These are phyloP conservation scores for Macrolepiota dolichaula DNA, from an alignment of 768 basidiomycete genomes.

Conservation along the genomic window DNA sequence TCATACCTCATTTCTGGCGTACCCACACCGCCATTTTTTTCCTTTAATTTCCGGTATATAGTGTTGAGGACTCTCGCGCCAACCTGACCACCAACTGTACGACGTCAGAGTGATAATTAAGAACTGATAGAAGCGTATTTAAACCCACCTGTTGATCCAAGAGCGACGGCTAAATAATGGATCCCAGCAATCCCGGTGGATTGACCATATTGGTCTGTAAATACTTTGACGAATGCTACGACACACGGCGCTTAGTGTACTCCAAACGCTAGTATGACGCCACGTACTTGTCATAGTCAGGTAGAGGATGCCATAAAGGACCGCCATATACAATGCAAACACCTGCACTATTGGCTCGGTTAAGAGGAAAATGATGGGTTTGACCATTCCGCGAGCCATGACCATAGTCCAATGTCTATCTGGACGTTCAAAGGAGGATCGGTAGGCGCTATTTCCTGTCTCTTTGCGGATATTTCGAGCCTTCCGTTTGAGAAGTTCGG, in stretches of 20 bases:
- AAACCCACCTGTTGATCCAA: conserved; percentile 46
- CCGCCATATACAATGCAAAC: conserved; percentile 54
- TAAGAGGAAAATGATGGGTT: conserved; percentile 54
- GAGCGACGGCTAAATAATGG: conserved; percentile 60
- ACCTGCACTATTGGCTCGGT: conserved; percentile 63
- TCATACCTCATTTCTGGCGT: conserved; percentile 49
- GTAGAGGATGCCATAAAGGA: conserved; percentile 53
- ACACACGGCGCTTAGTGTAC: not conserved
- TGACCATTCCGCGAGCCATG: conserved; percentile 44
- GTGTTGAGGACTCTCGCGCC: conserved; percentile 43
- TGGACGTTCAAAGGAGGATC: conserved; percentile 38
- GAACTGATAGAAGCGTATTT: conserved; percentile 15
- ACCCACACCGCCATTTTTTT: conserved; percentile 47
- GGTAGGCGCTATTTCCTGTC: conserved; percentile 26
- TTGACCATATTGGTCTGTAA: conserved; percentile 44
- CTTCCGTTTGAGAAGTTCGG: conserved; percentile 41
- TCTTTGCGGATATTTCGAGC: conserved; percentile 34
- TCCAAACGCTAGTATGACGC: not conserved
- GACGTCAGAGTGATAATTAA: not conserved
- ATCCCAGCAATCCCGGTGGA: conserved; percentile 50
- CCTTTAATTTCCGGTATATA: conserved; percentile 42
- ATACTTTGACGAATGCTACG: conserved; percentile 52
- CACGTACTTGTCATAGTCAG: conserved; percentile 34
- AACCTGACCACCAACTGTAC: conserved; percentile 33
- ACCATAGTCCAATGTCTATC: conserved; percentile 40